A percentile compares a stretch with the other conserved stretches of the same genome.
Evolutionary conservation across 2,329 filamentous ascomycete species (phyloP).

Genomic region (Colletotrichum salicis): DNA sequence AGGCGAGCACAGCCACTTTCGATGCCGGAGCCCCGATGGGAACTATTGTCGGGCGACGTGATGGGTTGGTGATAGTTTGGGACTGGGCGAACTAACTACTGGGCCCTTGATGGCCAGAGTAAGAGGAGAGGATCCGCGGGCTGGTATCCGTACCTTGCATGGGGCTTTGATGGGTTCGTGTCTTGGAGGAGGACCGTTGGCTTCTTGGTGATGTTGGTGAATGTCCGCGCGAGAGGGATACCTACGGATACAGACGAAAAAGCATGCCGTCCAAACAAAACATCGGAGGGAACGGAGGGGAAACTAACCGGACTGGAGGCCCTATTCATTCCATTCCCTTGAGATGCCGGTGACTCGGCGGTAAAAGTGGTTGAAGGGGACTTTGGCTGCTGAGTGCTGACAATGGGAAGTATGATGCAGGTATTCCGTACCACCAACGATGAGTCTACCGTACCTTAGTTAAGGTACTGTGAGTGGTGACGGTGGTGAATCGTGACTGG

Average conservation of each 20-base stretch:
- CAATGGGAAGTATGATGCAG: no score
- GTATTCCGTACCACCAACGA: not conserved
- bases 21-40: conserved; percentile 7
- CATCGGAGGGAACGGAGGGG: not conserved
- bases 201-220: not conserved
- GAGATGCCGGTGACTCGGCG: not conserved
- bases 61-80: not conserved
- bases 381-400: not conserved
- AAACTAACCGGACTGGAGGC: not conserved
- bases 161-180: not conserved
- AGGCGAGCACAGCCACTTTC: conserved; percentile 23
- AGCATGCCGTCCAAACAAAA: not conserved
- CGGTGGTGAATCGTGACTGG: not conserved
- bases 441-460: not conserved
- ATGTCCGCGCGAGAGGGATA: not conserved
- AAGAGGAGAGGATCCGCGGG: not conserved
- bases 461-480: not conserved
- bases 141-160: not conserved
- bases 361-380: not conserved
- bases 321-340: not conserved
- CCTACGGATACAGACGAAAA: not conserved
- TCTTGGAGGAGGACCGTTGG: not conserved
- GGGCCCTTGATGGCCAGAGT: not conserved
- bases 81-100: not conserved
- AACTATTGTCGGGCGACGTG: not conserved